Conservation (phyloP, 768 basidiomycete species). For the Pulveroboletus sp. region DNA sequence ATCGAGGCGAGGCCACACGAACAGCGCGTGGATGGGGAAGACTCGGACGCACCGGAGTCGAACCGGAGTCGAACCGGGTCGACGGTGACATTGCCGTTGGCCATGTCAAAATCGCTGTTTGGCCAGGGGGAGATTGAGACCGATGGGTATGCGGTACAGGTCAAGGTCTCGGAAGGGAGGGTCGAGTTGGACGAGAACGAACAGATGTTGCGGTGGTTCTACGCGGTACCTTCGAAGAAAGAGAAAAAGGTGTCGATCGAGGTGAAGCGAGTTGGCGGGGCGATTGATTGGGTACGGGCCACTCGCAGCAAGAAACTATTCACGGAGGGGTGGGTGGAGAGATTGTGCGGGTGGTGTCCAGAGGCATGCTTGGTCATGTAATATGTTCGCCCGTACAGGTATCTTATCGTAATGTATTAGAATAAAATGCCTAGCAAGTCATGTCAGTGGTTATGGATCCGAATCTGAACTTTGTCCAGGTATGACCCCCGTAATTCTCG, state of each 20-base stretch:
- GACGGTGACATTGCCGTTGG: conserved; percentile 10
- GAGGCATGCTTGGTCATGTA: conserved; percentile 27
- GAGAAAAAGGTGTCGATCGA: conserved; percentile 37
- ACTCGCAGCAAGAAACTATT: neutral
- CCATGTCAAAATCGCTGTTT: neutral
- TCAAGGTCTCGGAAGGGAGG: conserved; percentile 45
- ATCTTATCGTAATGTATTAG: conserved; percentile 12
- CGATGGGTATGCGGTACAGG: conserved; percentile 37
- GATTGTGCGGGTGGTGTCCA: conserved; percentile 8
- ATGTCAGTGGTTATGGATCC: too few species aligned
- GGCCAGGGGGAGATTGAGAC: conserved; percentile 10
- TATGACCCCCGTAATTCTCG: too few species aligned
- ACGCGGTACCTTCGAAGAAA: conserved; percentile 32
- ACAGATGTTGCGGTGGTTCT: conserved; percentile 53
- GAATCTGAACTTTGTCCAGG: too few species aligned
- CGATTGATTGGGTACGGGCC: conserved; percentile 28
- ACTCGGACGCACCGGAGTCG: neutral
- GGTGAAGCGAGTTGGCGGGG: conserved; percentile 40
- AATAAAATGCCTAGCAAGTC: too few species aligned
- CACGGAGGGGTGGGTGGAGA: conserved; percentile 6
- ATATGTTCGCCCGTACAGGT: neutral
- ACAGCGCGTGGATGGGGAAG: neutral
- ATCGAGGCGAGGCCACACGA: conserved; percentile 1
- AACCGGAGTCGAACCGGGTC: conserved; percentile 9
- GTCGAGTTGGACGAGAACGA: conserved; percentile 47